Evolutionary conservation across 805 yeast genomes (phyloP).

Genomic region (Clavispora phyllophila): DNA sequence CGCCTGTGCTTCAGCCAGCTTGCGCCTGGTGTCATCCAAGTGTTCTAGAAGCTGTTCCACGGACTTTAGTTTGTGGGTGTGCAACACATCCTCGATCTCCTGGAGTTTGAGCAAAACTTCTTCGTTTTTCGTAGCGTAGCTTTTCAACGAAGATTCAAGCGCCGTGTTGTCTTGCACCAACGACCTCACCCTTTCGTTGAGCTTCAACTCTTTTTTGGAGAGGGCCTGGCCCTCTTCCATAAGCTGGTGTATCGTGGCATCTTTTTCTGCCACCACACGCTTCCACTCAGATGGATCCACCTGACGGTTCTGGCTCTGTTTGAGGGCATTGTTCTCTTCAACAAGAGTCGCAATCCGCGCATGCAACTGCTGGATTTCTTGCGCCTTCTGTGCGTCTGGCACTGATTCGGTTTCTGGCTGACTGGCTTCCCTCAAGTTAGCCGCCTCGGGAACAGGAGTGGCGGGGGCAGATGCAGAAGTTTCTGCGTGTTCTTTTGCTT

Average conservation of each 20-base stretch:
- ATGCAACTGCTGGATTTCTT: background rate
- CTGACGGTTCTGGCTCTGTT: background rate
- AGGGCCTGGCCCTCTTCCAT: conserved; percentile 72
- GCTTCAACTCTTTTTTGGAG: conserved; percentile 64
- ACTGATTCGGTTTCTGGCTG: background rate
- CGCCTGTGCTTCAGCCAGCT: conserved; percentile 11
- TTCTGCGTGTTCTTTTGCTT: background rate
- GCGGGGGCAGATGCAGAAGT: background rate
- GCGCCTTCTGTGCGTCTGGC: background rate
- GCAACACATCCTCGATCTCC: conserved; percentile 37
- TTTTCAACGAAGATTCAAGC: conserved; percentile 26
- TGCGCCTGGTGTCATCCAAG: conserved; percentile 11
- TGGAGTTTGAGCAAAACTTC: conserved; percentile 25
- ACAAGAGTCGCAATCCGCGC: background rate
- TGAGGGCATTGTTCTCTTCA: conserved; percentile 2
- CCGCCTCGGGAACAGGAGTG: background rate
- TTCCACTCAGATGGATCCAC: background rate
- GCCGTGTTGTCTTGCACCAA: conserved; percentile 37
- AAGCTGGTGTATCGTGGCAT: conserved; percentile 59
- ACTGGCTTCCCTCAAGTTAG: background rate
- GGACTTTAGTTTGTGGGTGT: conserved; percentile 21
- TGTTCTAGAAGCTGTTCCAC: conserved; percentile 24
- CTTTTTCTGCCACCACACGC: conserved; percentile 43
- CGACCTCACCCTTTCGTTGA: conserved; percentile 61
- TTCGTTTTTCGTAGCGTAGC: conserved; percentile 26